Conservation (phyloP, 78 protist species). For the Neovahlkampfia damariscottae region DNA sequence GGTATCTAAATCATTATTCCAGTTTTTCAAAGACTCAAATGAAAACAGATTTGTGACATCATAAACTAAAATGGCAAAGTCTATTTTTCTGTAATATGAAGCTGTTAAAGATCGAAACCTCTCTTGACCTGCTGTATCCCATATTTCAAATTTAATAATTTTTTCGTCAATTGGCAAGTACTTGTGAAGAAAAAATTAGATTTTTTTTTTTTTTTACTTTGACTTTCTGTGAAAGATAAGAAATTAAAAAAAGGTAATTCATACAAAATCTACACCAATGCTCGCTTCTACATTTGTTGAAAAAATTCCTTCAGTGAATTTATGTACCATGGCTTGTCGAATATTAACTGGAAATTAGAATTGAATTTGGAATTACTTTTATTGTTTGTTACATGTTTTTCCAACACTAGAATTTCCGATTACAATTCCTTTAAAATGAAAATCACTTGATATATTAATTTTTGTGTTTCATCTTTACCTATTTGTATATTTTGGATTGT, state of each 20-base stretch:
- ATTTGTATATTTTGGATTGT: no score
- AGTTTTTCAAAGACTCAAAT: no score
- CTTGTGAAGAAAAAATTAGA: no score
- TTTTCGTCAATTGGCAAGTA: constrained; percentile 48
- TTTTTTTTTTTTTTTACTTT: not conserved
- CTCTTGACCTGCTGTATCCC: constrained; percentile 31
- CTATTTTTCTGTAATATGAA: not conserved
- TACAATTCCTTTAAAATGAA: not conserved
- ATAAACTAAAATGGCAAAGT: not conserved
- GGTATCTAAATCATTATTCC: no score
- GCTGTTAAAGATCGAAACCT: not conserved
- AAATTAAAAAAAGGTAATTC: no score
- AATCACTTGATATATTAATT: not conserved
- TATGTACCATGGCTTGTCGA: constrained; percentile 69
- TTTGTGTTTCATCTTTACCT: no score
- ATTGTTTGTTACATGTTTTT: no score
- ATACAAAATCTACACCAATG: constrained; percentile 64
- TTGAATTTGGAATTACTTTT: no score
- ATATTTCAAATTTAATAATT: constrained; percentile 47
- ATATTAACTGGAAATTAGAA: no score
- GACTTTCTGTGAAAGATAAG: not conserved
- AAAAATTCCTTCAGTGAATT: constrained; percentile 88
- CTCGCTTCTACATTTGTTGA: constrained; percentile 82
- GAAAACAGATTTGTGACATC: constrained; percentile 11
- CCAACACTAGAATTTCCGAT: not conserved